Base-by-base conservation (phyloP, 2,329 filamentous ascomycete genomes). In the Fusarium beomiforme region DNA sequence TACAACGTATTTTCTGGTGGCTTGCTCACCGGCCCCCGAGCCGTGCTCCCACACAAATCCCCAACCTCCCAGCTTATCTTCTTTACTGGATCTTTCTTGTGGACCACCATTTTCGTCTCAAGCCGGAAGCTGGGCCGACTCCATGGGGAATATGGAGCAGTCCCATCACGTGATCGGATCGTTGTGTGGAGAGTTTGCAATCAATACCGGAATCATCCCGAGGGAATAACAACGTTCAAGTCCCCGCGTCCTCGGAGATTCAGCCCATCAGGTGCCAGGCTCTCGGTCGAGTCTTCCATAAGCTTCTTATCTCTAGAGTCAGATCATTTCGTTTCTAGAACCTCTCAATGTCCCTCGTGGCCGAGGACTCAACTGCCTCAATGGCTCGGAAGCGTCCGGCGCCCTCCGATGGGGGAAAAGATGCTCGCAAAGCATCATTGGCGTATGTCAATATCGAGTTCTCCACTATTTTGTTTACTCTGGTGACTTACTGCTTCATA, bases 351-450 rank as follows among this genome's bases (percentile, higher is more conserved):
- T 56, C 59, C 43, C 43, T 50, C 29, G 42, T 60, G 54, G 50
- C 65, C 29, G 59, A 66, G 62, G 63, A 64, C 31, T 63, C 69
- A 49, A 58, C 71, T 41, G 69, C 64, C 43, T 41, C 69, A 46
- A 70, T 76, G 65, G 72, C 73, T 71, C 74, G 74, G 64, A 66
- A 66, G 37, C 74, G 74, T 59, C 67, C 70, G 70, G 63, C 65
- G n/a, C 61, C 65, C 41, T 50, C 66, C 41, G 69, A 54, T 19
- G 59, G 53, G 43, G 64, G 63, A 41, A 76, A 76, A 64, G 74
- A 76, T 61, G 63, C 70, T 7, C 74, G 74, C 17, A 76, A 76
- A 54, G 66, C 72, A 56, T 71, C 74, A 44, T 72, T 75, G 65
- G 74, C 74, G 74, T 76, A 67, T 65, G 74, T 58, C n/a, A 34